These are phyloP conservation scores for Boletus pseudopeckii DNA, from an alignment of 768 basidiomycete species.

Conservation along the genomic window DNA sequence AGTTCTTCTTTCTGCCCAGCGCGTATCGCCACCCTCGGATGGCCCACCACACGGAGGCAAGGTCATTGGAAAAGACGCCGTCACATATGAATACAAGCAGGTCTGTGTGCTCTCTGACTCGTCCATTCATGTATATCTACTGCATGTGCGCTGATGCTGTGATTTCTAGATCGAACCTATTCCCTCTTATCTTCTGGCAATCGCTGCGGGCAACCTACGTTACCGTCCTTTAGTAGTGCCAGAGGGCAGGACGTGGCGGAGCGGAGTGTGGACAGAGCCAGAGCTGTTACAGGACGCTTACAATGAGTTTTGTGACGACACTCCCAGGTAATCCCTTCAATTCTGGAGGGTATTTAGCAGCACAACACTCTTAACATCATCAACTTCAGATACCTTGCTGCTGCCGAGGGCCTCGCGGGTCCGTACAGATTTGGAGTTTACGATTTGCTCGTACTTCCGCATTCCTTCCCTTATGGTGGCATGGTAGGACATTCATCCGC, in stretches of 20 bases:
- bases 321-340: conserved; percentile 49
- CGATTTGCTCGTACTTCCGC: conserved; percentile 84
- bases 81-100: conserved; percentile 77
- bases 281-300: conserved; percentile 70
- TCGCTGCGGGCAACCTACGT: conserved; percentile 79
- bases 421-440: conserved; percentile 86
- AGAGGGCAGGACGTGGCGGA: conserved; percentile 69
- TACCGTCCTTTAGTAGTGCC: conserved; percentile 63
- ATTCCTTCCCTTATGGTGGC: conserved; percentile 91
- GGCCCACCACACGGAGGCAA: conserved; percentile 74
- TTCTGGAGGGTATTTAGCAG: too few species aligned
- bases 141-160: not conserved
- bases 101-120: conserved; percentile 35
- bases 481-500: conserved; percentile 47
- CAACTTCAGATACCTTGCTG: conserved; percentile 60
- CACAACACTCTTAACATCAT: not conserved
- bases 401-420: conserved; percentile 66
- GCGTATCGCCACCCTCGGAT: conserved; percentile 69
- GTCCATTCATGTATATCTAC: not conserved
- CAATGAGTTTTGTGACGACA: conserved; percentile 89
- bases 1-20: conserved; percentile 79
- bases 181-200: conserved; percentile 89
- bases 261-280: conserved; percentile 91
- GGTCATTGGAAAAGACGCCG: conserved; percentile 65
- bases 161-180: conserved; percentile 70